These are phyloP conservation scores for Penicillium sp. DNA, from an alignment of 2,329 filamentous ascomycete genomes.

Conservation along the genomic window DNA sequence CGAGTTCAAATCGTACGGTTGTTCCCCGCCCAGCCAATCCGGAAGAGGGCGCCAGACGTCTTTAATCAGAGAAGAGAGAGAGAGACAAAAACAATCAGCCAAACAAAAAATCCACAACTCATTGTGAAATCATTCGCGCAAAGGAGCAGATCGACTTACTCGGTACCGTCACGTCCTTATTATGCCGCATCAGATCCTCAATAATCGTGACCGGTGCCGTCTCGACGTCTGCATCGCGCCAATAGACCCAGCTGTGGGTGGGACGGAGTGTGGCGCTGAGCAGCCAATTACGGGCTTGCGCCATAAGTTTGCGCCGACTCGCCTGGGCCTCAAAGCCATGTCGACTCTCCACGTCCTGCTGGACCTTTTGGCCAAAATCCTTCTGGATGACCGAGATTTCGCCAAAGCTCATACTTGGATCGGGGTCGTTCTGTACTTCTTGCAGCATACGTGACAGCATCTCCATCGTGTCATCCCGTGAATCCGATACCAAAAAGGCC, in stretches of 20 bases:
- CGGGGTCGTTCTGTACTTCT: slow-evolving; percentile 70
- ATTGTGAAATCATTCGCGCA: too few species aligned
- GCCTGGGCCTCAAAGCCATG: slow-evolving; percentile 97
- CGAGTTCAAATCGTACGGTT: slow-evolving; percentile 96
- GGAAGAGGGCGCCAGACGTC: slow-evolving; percentile 98
- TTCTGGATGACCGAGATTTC: slow-evolving; percentile 98
- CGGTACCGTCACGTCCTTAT: slow-evolving; percentile 97
- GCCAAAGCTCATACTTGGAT: slow-evolving; percentile 77
- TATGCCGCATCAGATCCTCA: slow-evolving; percentile 96
- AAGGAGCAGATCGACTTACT: slow-evolving; percentile 59
- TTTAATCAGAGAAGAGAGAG: slow-evolving; percentile 32
- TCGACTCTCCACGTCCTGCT: slow-evolving; percentile 94
- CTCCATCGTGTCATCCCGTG: slow-evolving; percentile 80
- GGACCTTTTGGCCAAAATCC: slow-evolving; percentile 96
- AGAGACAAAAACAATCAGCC: not conserved
- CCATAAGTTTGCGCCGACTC: slow-evolving; percentile 90
- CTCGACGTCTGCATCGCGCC: slow-evolving; percentile 97
- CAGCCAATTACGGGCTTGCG: slow-evolving; percentile 94
- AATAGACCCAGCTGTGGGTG: slow-evolving; percentile 98
- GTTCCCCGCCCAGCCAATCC: slow-evolving; percentile 96
- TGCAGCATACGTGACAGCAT: slow-evolving; percentile 70
- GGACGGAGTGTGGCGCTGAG: slow-evolving; percentile 86
- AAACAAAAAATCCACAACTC: not conserved
- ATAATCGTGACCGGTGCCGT: slow-evolving; percentile 95
- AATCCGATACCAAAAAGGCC: slow-evolving; percentile 94